Evolutionary conservation across 768 basidiomycete genomes (phyloP).

Genomic region (Dentipellis sp.): DNA sequence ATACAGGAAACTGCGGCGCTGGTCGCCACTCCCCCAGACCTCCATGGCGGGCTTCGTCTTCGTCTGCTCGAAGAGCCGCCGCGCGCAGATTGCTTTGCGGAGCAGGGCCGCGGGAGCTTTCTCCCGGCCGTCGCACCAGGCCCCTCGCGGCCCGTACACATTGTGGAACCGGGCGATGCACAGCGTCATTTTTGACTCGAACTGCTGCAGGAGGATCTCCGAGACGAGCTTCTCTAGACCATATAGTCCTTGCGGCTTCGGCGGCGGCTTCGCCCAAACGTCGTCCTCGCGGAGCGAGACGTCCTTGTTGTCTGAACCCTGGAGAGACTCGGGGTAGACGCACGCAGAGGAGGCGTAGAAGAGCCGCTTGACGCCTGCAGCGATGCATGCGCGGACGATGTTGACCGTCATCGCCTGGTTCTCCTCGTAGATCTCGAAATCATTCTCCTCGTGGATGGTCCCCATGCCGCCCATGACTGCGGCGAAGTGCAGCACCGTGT

Average conservation of each 20-base stretch:
- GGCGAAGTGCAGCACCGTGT: conserved; percentile 46
- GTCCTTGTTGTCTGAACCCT: conserved; percentile 23
- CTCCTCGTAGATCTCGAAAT: conserved; percentile 36
- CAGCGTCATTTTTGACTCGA: conserved; percentile 24
- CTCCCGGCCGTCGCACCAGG: conserved; percentile 46
- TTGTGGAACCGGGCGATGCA: conserved; percentile 51
- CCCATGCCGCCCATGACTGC: conserved; percentile 64
- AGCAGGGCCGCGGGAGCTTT: conserved; percentile 50
- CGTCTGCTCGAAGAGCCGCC: conserved; percentile 8
- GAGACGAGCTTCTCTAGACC: conserved; percentile 48
- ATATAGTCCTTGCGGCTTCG: conserved; percentile 45
- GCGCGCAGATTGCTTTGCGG: conserved; percentile 38
- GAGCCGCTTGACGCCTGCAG: conserved; percentile 32
- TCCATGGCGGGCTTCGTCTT: conserved; percentile 26
- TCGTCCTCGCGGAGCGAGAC: conserved; percentile 39
- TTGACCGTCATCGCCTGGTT: conserved; percentile 44
- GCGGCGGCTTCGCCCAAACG: conserved; percentile 29
- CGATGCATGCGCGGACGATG: conserved; percentile 30
- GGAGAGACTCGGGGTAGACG: conserved; percentile 41
- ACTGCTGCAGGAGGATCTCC: conserved; percentile 34
- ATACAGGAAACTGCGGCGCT: conserved; percentile 46
- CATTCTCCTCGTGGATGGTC: conserved; percentile 42
- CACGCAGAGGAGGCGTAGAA: conserved; percentile 53
- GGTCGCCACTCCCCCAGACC: conserved; percentile 48
- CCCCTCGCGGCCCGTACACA: conserved; percentile 44